phyloP scores from a whole-genome alignment of 2,329 filamentous ascomycete genomes.

The Phialemoniopsis sp. region DNA sequence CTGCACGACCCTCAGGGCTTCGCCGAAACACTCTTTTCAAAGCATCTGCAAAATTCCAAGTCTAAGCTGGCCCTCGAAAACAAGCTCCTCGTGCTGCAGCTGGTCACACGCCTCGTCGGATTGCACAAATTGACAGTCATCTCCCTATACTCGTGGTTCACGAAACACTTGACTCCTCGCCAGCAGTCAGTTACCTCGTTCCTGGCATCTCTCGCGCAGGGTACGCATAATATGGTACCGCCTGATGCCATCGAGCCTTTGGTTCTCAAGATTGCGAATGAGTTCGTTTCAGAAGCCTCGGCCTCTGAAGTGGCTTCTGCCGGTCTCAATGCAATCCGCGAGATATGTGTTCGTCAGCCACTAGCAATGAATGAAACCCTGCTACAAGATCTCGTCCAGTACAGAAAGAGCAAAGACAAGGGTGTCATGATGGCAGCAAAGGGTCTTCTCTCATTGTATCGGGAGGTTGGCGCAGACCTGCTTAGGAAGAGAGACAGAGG shows the following conservation, averaged over 20 bases:
- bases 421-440: slow-evolving; percentile 98
- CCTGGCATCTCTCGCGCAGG: slow-evolving; percentile 86
- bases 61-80: slow-evolving; percentile 83
- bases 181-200: slow-evolving; percentile 92
- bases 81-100: slow-evolving; percentile 82
- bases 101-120: slow-evolving; percentile 87
- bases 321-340: slow-evolving; percentile 89
- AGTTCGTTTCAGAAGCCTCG: slow-evolving; percentile 94
- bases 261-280: slow-evolving; percentile 93
- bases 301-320: slow-evolving; percentile 88
- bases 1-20: slow-evolving; percentile 94
- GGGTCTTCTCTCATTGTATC: slow-evolving; percentile 83
- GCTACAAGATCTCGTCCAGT: slow-evolving; percentile 93
- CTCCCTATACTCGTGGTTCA: slow-evolving; percentile 91
- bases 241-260: slow-evolving; percentile 89
- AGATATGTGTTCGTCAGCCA: slow-evolving; percentile 88
- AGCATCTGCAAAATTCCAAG: slow-evolving; percentile 85
- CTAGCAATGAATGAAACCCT: slow-evolving; percentile 95
- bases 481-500: slow-evolving; percentile 87
- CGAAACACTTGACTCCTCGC: slow-evolving; percentile 83
- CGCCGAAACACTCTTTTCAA: slow-evolving; percentile 82
- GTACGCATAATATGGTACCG: slow-evolving; percentile 85
- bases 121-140: slow-evolving; percentile 89
- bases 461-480: slow-evolving; percentile 86
- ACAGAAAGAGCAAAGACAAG: slow-evolving; percentile 97